phyloP scores from a whole-genome alignment of 345 rosid genomes.

The Laguncularia racemosa region DNA sequence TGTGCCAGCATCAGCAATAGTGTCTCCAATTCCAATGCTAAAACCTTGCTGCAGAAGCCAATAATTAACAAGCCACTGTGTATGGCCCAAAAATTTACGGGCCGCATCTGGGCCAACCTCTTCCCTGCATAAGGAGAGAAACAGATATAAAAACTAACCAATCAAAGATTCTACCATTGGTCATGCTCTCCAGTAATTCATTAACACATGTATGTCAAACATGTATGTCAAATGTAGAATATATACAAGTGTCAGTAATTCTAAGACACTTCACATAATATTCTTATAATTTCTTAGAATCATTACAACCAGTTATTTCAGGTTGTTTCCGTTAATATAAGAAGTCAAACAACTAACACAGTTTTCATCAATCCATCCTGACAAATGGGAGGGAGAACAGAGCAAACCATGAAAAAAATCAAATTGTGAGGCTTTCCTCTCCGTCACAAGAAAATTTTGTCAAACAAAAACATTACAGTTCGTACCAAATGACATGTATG shows the following conservation, averaged over 20 bases:
- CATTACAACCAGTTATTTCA: too few relatives aligned
- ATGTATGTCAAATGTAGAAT: not conserved
- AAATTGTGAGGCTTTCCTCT: too few relatives aligned
- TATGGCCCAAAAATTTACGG: conserved; percentile 94
- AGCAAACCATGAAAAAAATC: too few relatives aligned
- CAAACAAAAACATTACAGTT: conserved; percentile 4
- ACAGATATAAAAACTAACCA: conserved; percentile 1
- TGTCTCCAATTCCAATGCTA: conserved; percentile 97
- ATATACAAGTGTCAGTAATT: too few relatives aligned
- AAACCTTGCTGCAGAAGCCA: conserved; percentile 96
- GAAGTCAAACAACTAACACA: too few relatives aligned
- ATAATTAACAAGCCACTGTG: conserved; percentile 99
- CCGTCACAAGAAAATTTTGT: not conserved
- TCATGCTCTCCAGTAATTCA: not conserved
- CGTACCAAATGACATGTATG: conserved; percentile 92
- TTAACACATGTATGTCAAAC: not conserved
- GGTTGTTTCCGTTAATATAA: too few relatives aligned
- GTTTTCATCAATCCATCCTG: too few relatives aligned
- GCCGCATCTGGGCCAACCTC: conserved; percentile 99
- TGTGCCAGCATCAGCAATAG: conserved; percentile 92
- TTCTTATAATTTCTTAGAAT: too few relatives aligned
- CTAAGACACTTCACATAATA: too few relatives aligned
- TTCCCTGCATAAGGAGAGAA: conserved; percentile 50
- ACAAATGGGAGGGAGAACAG: too few relatives aligned
- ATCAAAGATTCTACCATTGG: not conserved